A percentile compares a stretch with the other conserved stretches of the same genome.
These are phyloP conservation scores for Gastrolobium bilobum DNA, from an alignment of 306 rosid species.

Conservation along the genomic window DNA sequence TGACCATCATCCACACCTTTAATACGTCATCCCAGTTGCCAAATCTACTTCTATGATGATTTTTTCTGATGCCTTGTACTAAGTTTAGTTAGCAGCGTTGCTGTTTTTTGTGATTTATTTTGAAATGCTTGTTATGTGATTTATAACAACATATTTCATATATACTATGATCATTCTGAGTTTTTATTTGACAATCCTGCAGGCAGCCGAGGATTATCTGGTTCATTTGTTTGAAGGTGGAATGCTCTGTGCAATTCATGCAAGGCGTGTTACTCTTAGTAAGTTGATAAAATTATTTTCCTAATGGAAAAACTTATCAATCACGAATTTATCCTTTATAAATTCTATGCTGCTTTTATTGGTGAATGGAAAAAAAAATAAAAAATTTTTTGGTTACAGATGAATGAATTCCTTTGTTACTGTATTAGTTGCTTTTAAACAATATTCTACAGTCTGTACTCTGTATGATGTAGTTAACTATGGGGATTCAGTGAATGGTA, in stretches of 20 bases:
- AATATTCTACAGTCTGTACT: slow-evolving; percentile 24
- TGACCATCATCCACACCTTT: neutral
- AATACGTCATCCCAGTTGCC: neutral
- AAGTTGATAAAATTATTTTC: slow-evolving; percentile 55
- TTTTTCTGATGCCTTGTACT: neutral
- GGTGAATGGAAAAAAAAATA: slow-evolving; percentile 6
- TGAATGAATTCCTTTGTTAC: slow-evolving; percentile 14
- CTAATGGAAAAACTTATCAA: slow-evolving; percentile 24
- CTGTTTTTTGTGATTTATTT: neutral
- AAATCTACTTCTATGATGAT: neutral
- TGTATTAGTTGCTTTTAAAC: slow-evolving; percentile 6
- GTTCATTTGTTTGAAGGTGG: slow-evolving; percentile 81
- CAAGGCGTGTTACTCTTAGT: slow-evolving; percentile 92
- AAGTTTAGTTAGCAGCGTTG: slow-evolving; percentile 10
- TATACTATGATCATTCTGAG: slow-evolving; percentile 8
- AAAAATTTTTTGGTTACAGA: slow-evolving; percentile 21
- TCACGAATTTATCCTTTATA: neutral
- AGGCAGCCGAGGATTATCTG: slow-evolving; percentile 90
- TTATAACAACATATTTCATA: slow-evolving; percentile 19
- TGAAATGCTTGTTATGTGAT: slow-evolving; percentile 2
- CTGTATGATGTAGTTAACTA: neutral
- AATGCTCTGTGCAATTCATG: slow-evolving; percentile 94
- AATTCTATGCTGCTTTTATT: slow-evolving; percentile 40
- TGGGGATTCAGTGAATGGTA: neutral
- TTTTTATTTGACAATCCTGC: slow-evolving; percentile 41